Evolutionary conservation across 2,329 filamentous ascomycete species (phyloP), one percentile per base, ranked within the genome.

Genomic region (Microdochium bolleyi): DNA sequence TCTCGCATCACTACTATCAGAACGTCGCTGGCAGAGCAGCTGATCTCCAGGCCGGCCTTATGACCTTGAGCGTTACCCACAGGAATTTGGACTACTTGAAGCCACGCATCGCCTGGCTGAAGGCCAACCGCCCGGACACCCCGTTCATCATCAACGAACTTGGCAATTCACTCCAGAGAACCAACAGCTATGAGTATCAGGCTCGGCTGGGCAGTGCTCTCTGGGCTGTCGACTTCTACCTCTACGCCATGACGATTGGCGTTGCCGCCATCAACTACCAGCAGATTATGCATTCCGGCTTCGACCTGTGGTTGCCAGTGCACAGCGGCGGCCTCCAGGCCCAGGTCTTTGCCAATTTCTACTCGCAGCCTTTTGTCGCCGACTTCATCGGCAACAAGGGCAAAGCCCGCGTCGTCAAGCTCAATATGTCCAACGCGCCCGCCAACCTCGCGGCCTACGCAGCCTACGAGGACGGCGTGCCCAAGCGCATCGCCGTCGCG

Each of bases 1-100:
- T 69, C 2, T 62, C 67, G n/a, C 64, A 67, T 32, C 68, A 71
- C 50, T 70, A 69, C 56, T 71, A 70, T 55, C 66, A 71, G 56
- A 64, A 61, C 3, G 52, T 59, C 2, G 65, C 64, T 1, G 66
- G 65, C 0, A 57, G 53, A 4, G 66, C 66, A 0, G 56, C 49
- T 1, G 61, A 64, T 30, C 62, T 70, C 0, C 64, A 60, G 3
- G 48, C 50, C 2, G 60, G 56, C 8, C 62, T 69, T 0, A 68
- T 69, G 66, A 60, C 64, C 49, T 56, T 62, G 48, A 58, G 54
- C 41, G 52, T 55, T 1, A 66, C 64, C 25, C 62, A 65, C 50
- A 38, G 41, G 10, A 60, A 64, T 53, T 57, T 68, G 3, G 64
- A 68, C 53, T 59, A 63, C 38, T 60, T 63, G 37, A 56, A 55